Evolutionary conservation across 2,329 filamentous ascomycete genomes (phyloP), one percentile per base, ranked within the genome.

Genomic region (Aspergillus costaricaensis): DNA sequence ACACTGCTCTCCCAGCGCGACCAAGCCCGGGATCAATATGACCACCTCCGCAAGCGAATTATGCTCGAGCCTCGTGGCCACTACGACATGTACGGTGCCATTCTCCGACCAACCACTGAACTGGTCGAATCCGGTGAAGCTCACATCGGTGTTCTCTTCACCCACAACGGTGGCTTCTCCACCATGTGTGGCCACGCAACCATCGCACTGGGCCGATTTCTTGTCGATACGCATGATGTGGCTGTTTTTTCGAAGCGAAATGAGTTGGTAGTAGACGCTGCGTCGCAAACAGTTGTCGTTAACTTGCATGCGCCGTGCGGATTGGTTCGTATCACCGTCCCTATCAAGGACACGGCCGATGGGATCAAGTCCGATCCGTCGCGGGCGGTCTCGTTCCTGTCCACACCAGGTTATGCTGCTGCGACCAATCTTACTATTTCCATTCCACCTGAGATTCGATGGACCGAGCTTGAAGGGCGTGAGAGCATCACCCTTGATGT

Each of bases 181-280:
- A 82, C 80, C 5, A 82, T 83, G 74, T 83, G 81, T 61, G 82
- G 82, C 3, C 82, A 84, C 65, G 81, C 80, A 2, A 83, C 81
- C 0, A 80, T 84, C 49, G 82, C 82, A 0, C 64, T 84, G 12
- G 80, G 80, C 2, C 72, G 79, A 3, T 80, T 77, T 54, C 67
- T 80, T 0, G 71, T 80, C 19, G 79, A 81, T 58, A 74, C 74
- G 2, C 70, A 77, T 57, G 78, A 81, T 57, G 23, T 66, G 17
- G 56, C 27, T 10, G 68, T 80, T 14, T 82, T 82, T 57, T 76
- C 79, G 0, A 66, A 65, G 5, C 69, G 79, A 4, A 59, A 70
- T 2, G 56, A 72, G 1, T 59, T 82, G 17, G 47, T 60, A 2
- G 65, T 71, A 47, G 70, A 80, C 51, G 2, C 55, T 2, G 57